Evolutionary conservation across 106 monocot species (phyloP), one percentile per base, ranked within the genome.

Genomic region (Dioscorea zingiberensis): DNA sequence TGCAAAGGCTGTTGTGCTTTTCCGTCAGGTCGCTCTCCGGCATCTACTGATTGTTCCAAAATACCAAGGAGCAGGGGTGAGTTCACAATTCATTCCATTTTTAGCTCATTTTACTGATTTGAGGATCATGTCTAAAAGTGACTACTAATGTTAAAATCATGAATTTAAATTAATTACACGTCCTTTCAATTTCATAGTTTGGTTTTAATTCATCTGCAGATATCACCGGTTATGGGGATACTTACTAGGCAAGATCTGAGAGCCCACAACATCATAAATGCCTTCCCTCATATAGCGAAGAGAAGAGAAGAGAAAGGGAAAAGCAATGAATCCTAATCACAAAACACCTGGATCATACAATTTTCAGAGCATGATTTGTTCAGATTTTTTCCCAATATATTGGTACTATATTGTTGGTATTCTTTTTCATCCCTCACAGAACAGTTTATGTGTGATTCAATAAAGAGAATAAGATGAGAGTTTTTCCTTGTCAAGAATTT

Each of bases 1-100:
- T 24, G 87, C 87, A 2, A 87, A 93, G 77, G 92, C 92, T 17
- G 69, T 82, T 51, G 78, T 83, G 21, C 87, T 93, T 25, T 93
- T 93, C 48, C 73, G 85, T 6, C 54, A 77, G 24, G 64, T 69
- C 46, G 85, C 70, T 21, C 81, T 70, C 6, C 59, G 89, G 3
- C 89, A 89, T 62, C 54, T 89, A 73, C 73, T 89, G 32, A 82
- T 89, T 24, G 60, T 89, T 56, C 85, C 85, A 17, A 85, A 89
- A 71, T 79, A 76, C 66, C 84, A 78, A 69, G 81, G 76, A 63
- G 59, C 82, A 9, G 89, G 76, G 78, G 89, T 89, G 47, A 78
- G 81, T 58, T 48, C 21, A 38, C 55, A 3, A 19, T 45, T 3
- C 22, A 32, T 13, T 26, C 44, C 15, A 32, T 30, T 55, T 32